Conservation (phyloP, 164 flowering plant species). For the Berberis thunbergii region DNA sequence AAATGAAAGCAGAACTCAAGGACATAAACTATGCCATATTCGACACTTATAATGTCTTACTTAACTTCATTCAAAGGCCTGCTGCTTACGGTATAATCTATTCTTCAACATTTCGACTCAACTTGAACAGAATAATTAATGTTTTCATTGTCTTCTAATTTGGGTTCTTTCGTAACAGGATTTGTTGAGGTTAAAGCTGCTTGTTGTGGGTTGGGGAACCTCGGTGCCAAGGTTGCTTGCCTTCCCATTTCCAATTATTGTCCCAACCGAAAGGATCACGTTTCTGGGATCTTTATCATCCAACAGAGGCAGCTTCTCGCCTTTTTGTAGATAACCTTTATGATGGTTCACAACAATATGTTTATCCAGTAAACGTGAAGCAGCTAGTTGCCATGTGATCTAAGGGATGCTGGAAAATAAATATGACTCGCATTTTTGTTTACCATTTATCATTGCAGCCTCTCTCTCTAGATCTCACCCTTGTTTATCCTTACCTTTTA, state of each 20-base stretch:
- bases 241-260: constrained; percentile 50
- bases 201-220: constrained; percentile 70
- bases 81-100: constrained; percentile 34
- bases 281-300: constrained; percentile 86
- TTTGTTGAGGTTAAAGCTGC: constrained; percentile 66
- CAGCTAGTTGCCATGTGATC: constrained; percentile 25
- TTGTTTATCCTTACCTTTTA: no score
- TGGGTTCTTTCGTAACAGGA: constrained; percentile 26
- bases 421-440: not conserved
- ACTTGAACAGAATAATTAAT: not conserved
- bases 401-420: not conserved
- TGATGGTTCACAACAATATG: constrained; percentile 30
- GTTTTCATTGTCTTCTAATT: not conserved
- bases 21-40: constrained; percentile 48
- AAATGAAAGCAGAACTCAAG: constrained; percentile 31
- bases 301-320: constrained; percentile 47
- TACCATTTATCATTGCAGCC: no score
- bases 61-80: constrained; percentile 40
- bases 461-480: no score
- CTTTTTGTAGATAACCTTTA: constrained; percentile 28
- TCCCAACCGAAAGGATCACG: constrained; percentile 43
- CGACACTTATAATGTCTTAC: constrained; percentile 37
- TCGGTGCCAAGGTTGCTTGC: constrained; percentile 48
- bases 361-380: constrained; percentile 37
- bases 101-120: not conserved